Evolutionary conservation across 768 basidiomycete genomes (phyloP).

Genomic region (Macrolepiota dolichaula): DNA sequence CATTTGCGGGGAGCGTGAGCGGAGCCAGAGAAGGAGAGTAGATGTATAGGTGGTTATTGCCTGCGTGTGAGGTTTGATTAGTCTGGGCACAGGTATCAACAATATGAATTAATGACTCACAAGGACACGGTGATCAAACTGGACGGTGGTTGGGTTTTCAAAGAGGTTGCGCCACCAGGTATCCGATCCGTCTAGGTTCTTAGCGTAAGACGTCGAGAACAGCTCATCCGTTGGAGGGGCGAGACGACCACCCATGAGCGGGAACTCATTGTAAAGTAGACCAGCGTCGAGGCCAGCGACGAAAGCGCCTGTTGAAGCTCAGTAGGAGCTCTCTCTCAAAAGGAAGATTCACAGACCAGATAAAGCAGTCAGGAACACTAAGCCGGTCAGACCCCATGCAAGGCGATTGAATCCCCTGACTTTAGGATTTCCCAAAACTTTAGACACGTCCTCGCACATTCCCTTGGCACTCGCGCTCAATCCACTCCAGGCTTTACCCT

Average conservation of each 20-base stretch:
- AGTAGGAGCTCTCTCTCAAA: not conserved
- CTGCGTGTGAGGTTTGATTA: constrained; percentile 32
- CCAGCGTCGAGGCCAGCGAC: constrained; percentile 98
- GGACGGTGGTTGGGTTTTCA: constrained; percentile 97
- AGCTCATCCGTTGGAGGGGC: constrained; percentile 83
- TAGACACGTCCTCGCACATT: constrained; percentile 29
- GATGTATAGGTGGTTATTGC: constrained; percentile 82
- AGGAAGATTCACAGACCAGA: constrained; percentile 55
- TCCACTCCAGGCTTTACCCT: constrained; percentile 57
- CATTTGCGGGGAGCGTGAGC: constrained; percentile 52
- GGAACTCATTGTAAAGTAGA: constrained; percentile 97
- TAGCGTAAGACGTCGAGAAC: constrained; percentile 72
- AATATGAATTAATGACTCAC: constrained; percentile 41
- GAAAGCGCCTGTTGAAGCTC: constrained; percentile 76
- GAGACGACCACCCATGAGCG: constrained; percentile 87
- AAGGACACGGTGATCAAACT: constrained; percentile 93
- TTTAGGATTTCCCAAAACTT: constrained; percentile 50
- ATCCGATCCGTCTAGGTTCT: constrained; percentile 65
- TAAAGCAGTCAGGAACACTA: constrained; percentile 89
- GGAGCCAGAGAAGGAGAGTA: constrained; percentile 60
- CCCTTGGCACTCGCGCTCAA: constrained; percentile 27
- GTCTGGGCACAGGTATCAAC: not conserved
- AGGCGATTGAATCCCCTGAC: constrained; percentile 57
- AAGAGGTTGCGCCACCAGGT: constrained; percentile 95
- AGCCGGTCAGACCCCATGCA: constrained; percentile 60